Base-by-base conservation (phyloP, 2,329 filamentous ascomycete species). In the Neocatenulostroma microsporum region DNA sequence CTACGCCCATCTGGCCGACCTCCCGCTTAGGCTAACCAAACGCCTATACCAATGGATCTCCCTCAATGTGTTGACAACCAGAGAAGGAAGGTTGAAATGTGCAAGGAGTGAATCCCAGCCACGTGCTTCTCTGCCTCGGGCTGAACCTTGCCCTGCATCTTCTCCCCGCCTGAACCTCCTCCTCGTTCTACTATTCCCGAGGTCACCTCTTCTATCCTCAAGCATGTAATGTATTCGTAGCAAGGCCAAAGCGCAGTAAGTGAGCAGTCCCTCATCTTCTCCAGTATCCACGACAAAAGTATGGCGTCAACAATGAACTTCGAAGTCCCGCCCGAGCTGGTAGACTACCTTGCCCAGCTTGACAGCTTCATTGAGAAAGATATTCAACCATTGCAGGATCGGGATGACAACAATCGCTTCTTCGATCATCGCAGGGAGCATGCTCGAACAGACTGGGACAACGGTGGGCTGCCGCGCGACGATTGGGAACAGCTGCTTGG, bases 351-450 rank as follows among this genome's bases (percentile, higher is more conserved):
- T 26, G 40, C 53, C 19, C 55, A 61, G n/a, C 60, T 79, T 10
- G 74, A 78, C 56, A 50, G 51, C n/a, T 78, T 78, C 58, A 77
- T 80, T 46, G 60, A 67, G 3, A 50, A 55, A 11, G 65, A 67
- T 32, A 78, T 77, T 46, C 56, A 60, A 0, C 74, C 73, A 1
- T 60, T 78, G 1, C 73, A 80, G 53, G 57, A 69, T 43, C 57
- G 61, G 17, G 57, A 73, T 49, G 73, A 78, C 54, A 80, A 80
- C 51, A 64, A 74, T 37, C 70, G 74, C 40, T 80, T 80, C 67
- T 80, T 80, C 58, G 75, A 80, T 55, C 72, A 80, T 55, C 69
- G 76, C 13, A 72, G 76, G 44, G 76, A 80, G 48, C 67, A 78
- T 49, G 62, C 73, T 5, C 71, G 76, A 21, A 80, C 76, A 2